These are phyloP conservation scores for Rhizopogon parksii DNA, from an alignment of 1,284 basidiomycete genomes.

Conservation along the genomic window DNA sequence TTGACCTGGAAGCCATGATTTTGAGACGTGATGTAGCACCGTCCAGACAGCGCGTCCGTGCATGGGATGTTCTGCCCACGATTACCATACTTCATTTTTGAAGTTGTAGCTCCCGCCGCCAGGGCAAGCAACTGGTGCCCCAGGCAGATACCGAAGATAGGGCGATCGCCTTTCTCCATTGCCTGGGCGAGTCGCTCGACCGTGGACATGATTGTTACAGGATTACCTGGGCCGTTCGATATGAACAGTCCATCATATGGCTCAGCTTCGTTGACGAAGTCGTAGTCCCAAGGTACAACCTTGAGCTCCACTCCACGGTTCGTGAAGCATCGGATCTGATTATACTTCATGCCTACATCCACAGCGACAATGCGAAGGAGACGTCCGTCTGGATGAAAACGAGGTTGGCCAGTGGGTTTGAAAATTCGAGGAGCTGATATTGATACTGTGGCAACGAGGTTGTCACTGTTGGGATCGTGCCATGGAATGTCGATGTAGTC, in stretches of 20 bases:
- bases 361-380: slow-evolving; percentile 83
- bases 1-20: slow-evolving; percentile 99
- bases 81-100: slow-evolving; percentile 99
- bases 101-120: slow-evolving; percentile 89
- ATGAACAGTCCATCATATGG: slow-evolving; percentile 94
- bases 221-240: slow-evolving; percentile 98
- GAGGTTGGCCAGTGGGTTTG: slow-evolving; percentile 50
- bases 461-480: slow-evolving; percentile 83
- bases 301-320: slow-evolving; percentile 93
- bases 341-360: slow-evolving; percentile 99
- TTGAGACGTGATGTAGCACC: slow-evolving; percentile 99
- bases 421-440: slow-evolving; percentile 66
- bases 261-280: slow-evolving; percentile 73
- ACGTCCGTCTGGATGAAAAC: slow-evolving; percentile 75
- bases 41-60: slow-evolving; percentile 87
- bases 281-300: slow-evolving; percentile 96
- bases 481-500: slow-evolving; percentile 81
- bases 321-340: slow-evolving; percentile 97
- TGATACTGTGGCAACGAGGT: slow-evolving; percentile 91
- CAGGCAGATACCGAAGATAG: slow-evolving; percentile 98
- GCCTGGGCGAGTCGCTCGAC: slow-evolving; percentile 68
- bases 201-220: slow-evolving; percentile 76
- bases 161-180: slow-evolving; percentile 68
- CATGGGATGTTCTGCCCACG: slow-evolving; percentile 99
- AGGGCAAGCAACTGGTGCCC: slow-evolving; percentile 97